Conservation (phyloP, 2,329 filamentous ascomycete species). For the Trichophyton mentagrophytes region DNA sequence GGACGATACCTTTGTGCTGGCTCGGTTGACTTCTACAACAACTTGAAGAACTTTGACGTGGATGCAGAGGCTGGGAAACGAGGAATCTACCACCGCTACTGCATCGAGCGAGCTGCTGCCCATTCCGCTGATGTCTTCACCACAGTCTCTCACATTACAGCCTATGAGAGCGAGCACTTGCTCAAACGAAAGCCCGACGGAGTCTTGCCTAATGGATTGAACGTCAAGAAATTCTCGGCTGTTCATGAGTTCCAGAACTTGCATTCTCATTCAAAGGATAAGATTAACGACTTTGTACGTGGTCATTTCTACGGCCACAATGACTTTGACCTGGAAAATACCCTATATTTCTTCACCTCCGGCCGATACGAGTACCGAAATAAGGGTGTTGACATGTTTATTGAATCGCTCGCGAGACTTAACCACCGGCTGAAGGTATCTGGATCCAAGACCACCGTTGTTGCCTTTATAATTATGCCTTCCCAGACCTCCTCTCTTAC, state of each 20-base stretch:
- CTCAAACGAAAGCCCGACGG: slow-evolving; percentile 96
- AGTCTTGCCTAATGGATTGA: slow-evolving; percentile 88
- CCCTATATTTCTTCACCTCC: slow-evolving; percentile 92
- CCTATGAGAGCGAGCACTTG: slow-evolving; percentile 93
- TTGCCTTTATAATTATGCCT: slow-evolving; percentile 98
- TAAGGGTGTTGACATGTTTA: slow-evolving; percentile 99
- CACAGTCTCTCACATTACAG: slow-evolving; percentile 95
- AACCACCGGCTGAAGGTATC: slow-evolving; percentile 81
- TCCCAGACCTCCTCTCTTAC: slow-evolving; percentile 91
- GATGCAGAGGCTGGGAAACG: slow-evolving; percentile 94
- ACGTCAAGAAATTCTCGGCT: slow-evolving; percentile 96
- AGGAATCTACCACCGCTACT: slow-evolving; percentile 96
- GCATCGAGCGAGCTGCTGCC: slow-evolving; percentile 86
- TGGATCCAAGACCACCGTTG: slow-evolving; percentile 83
- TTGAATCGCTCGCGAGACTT: slow-evolving; percentile 84
- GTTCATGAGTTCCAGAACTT: slow-evolving; percentile 99
- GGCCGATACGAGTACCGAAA: slow-evolving; percentile 97
- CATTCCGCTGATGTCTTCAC: slow-evolving; percentile 95
- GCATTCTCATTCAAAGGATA: slow-evolving; percentile 91
- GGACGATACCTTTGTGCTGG: slow-evolving; percentile 94
- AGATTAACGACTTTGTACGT: slow-evolving; percentile 95
- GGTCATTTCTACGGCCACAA: slow-evolving; percentile 98
- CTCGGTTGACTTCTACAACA: slow-evolving; percentile 98
- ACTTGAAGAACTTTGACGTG: slow-evolving; percentile 90
- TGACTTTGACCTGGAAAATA: slow-evolving; percentile 93